A percentile compares a stretch with the other conserved stretches of the same genome.
These are phyloP conservation scores for Magnusiomyces suaveolens DNA, from an alignment of 1,139 yeast genomes.

Conservation along the genomic window DNA sequence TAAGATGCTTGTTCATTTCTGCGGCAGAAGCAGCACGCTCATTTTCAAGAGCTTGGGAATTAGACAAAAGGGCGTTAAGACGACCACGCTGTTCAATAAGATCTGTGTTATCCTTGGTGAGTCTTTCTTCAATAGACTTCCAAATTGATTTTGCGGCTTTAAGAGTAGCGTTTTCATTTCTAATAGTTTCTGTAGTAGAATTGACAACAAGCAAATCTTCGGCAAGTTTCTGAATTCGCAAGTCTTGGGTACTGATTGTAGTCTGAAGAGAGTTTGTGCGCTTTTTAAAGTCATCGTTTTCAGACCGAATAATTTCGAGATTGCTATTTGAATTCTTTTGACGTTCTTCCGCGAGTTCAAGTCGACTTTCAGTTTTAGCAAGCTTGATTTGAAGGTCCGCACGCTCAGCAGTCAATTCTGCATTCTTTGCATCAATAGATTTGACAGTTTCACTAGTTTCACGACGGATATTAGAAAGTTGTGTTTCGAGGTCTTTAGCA, in stretches of 20 bases:
- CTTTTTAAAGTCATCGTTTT: constrained; percentile 38
- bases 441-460: constrained; percentile 39
- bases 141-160: constrained; percentile 48
- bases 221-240: constrained; percentile 46
- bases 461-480: constrained; percentile 32
- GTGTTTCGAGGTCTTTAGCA: constrained; percentile 30
- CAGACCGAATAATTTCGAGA: constrained; percentile 35
- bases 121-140: constrained; percentile 42
- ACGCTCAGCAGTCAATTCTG: constrained; percentile 39
- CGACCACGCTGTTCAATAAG: constrained; percentile 52
- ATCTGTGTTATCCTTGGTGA: constrained; percentile 45
- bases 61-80: constrained; percentile 49
- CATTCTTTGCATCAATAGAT: constrained; percentile 35
- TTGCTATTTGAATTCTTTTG: constrained; percentile 29
- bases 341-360: constrained; percentile 41
- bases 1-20: constrained; percentile 45
- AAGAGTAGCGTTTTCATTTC: constrained; percentile 32
- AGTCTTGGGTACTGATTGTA: constrained; percentile 43
- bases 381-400: constrained; percentile 39
- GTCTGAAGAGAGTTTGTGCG: constrained; percentile 47
- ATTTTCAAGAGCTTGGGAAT: constrained; percentile 44
- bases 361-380: constrained; percentile 41
- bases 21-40: constrained; percentile 51
- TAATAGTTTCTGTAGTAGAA: constrained; percentile 30
- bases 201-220: constrained; percentile 44